phyloP scores from a whole-genome alignment of 1,284 basidiomycete genomes.

The Lentinula novae-zelandiae region DNA sequence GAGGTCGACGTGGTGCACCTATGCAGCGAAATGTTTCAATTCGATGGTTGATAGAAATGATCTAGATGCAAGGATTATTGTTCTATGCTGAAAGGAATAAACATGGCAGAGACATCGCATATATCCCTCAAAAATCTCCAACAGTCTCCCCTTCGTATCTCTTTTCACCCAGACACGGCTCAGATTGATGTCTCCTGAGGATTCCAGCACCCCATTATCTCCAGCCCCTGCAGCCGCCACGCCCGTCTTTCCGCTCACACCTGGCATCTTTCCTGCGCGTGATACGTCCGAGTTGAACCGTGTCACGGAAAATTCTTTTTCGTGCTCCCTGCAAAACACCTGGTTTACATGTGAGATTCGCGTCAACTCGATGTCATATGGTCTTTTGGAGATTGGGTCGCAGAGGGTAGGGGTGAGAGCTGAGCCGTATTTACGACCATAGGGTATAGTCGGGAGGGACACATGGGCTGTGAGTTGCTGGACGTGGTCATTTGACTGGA shows the following conservation, averaged over 20 bases:
- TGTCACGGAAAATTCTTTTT: no score
- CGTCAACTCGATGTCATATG: background rate
- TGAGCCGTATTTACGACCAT: background rate
- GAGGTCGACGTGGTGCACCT: no score
- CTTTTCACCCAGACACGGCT: background rate
- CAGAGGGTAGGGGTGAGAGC: background rate
- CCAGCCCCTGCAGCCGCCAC: background rate
- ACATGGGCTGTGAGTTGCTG: background rate
- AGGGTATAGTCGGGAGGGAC: background rate
- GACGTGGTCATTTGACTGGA: background rate
- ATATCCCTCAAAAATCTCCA: constrained; percentile 2
- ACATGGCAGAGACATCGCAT: background rate
- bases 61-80: no score
- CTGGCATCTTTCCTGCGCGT: background rate
- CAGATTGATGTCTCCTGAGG: background rate
- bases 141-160: background rate
- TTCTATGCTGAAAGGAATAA: no score
- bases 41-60: no score
- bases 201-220: background rate
- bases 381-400: background rate
- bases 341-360: background rate
- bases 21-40: no score
- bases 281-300: background rate
- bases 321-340: background rate
- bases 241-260: background rate